Base-by-base conservation (phyloP, 371 early-diverging fungal genomes). In the Mucor plumbeus region DNA sequence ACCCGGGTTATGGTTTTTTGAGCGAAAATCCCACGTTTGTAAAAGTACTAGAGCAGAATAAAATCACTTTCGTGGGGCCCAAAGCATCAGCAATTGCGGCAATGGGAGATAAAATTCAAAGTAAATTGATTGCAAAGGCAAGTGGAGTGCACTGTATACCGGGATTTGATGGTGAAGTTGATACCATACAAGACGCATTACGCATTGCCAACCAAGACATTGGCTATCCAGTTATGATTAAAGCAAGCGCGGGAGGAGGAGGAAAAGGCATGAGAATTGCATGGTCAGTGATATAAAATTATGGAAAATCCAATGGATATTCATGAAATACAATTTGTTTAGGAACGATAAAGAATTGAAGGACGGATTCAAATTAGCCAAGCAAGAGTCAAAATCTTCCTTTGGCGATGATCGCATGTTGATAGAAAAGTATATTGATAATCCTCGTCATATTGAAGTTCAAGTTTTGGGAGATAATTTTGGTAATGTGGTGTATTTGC, bases 31-130 rank as follows among this genome's bases (percentile, higher is more conserved):
- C 89, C 0, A 72, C 73, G n/a, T 94, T 94, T 85, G 92, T 88
- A n/a, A 66, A 81, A 65, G 81, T 81, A 11, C 78, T 91, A 10
- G 82, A 86, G 34, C 71, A 82, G 31, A 83, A 82, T 0, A 87
- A 86, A 4, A 83, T 92, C n/a, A 78, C 73, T 13, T 94, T 94
- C 71, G 91, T 94, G 21, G 94, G 94, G 10, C 94, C 94, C 2
- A 76, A 79, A 8, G 87, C 86, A 17, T 74, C 83, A 56, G 88
- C 96, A 5, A 96, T 97, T 80, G 88, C 88, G 7, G 90, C 89
- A 43, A 96, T 97, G 91, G 98, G 98, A 40, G 96, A 96, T 80
- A 96, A 97, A 85, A 94, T 95, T 65, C 84, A 88, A 36, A 75
- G 79, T 64, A 93, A 91, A 71, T 76, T 85, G 26, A 83, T 91